Evolutionary conservation across 352 stramenopile genomes (phyloP).

Genomic region (Phytophthora pisi): DNA sequence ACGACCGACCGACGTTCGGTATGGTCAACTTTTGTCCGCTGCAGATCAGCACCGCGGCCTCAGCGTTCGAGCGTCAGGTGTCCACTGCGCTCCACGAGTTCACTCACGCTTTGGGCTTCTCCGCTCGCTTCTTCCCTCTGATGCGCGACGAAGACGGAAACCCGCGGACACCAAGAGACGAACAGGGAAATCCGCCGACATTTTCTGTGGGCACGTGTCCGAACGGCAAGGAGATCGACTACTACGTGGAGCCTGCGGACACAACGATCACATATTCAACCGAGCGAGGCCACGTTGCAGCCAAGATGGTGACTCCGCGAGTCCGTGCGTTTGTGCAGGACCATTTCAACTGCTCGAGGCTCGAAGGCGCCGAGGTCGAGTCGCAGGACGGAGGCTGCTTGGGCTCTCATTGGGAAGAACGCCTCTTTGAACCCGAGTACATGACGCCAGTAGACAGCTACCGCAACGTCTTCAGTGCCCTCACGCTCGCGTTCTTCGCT

Average conservation of each 20-base stretch:
- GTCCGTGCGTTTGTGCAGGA: constrained; percentile 52
- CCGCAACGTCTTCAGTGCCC: constrained; percentile 58
- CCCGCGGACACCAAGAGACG: constrained; percentile 56
- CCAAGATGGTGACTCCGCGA: constrained; percentile 64
- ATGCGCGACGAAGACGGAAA: constrained; percentile 70
- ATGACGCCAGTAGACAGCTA: constrained; percentile 76
- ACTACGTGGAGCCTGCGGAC: constrained; percentile 39
- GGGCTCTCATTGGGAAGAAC: constrained; percentile 82
- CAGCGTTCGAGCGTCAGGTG: constrained; percentile 62
- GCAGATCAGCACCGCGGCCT: constrained; percentile 43
- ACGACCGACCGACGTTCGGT: constrained; percentile 78
- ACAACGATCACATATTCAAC: constrained; percentile 59
- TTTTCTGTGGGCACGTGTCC: constrained; percentile 40
- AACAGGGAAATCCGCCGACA: constrained; percentile 42
- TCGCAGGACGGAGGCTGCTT: constrained; percentile 76
- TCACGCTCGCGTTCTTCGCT: constrained; percentile 80
- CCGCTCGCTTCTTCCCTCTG: constrained; percentile 64
- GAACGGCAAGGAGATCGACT: constrained; percentile 56
- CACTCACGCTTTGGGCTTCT: constrained; percentile 76
- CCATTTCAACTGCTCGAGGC: constrained; percentile 64
- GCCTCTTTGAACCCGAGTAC: constrained; percentile 76
- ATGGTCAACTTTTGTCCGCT: constrained; percentile 83
- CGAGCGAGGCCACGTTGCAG: constrained; percentile 53
- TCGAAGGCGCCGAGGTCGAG: constrained; percentile 73
- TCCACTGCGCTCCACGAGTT: constrained; percentile 78